phyloP scores from a whole-genome alignment of 2,329 filamentous ascomycete species.

The Fonsecaea multimorphosa region DNA sequence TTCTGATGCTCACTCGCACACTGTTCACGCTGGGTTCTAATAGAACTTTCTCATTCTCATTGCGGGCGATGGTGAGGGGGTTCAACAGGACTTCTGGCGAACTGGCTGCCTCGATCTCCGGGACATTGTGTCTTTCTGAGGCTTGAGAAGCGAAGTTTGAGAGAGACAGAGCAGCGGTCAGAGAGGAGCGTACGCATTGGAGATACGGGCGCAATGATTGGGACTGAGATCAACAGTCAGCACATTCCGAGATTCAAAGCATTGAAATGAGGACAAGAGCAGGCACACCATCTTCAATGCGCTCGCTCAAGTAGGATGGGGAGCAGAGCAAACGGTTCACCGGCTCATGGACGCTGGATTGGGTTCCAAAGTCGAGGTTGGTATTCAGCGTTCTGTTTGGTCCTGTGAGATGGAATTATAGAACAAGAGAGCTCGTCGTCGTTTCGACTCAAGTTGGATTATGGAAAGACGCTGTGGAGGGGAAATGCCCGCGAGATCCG shows the following conservation, averaged over 20 bases:
- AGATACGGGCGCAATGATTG: slow-evolving; percentile 97
- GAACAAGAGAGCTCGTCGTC: neutral
- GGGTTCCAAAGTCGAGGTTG: neutral
- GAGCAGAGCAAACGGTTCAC: slow-evolving; percentile 11
- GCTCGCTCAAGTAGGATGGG: slow-evolving; percentile 17
- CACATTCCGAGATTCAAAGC: slow-evolving; percentile 28
- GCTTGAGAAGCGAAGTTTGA: slow-evolving; percentile 98
- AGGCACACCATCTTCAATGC: slow-evolving; percentile 37
- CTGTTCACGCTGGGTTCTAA: slow-evolving; percentile 98
- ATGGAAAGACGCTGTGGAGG: neutral
- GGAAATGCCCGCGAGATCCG: slow-evolving; percentile 17
- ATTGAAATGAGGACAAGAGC: neutral
- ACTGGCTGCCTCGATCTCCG: slow-evolving; percentile 90
- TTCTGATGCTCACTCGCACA: slow-evolving; percentile 95
- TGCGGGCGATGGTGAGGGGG: slow-evolving; percentile 86
- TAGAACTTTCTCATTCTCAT: slow-evolving; percentile 95
- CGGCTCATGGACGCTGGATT: slow-evolving; percentile 22
- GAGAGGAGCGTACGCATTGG: slow-evolving; percentile 90
- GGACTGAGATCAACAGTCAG: slow-evolving; percentile 63
- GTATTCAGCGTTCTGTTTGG: neutral
- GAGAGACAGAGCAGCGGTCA: slow-evolving; percentile 90
- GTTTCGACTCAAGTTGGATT: neutral
- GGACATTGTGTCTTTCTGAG: slow-evolving; percentile 96
- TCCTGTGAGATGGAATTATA: neutral
- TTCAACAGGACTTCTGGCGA: slow-evolving; percentile 94